Percentiles rank a stretch among this genome's conserved stretches.
Evolutionary conservation across 164 flowering plant species (phyloP).

Genomic region (Platanus orientalis): DNA sequence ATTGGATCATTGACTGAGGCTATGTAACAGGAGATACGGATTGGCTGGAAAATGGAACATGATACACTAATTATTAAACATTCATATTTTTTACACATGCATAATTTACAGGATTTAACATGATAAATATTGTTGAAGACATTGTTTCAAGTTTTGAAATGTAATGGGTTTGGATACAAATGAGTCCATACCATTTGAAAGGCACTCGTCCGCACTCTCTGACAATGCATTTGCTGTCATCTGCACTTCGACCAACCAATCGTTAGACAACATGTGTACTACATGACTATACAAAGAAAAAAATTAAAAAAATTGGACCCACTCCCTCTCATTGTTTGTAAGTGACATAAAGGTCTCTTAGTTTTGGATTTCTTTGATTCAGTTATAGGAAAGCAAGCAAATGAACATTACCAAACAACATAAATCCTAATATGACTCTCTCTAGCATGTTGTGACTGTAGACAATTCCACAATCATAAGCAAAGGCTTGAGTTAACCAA

Average conservation of each 20-base stretch:
- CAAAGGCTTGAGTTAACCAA: too few species aligned
- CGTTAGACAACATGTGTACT: background rate
- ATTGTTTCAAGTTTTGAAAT: conserved; percentile 66
- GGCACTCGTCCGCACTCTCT: conserved; percentile 90
- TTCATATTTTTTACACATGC: conserved; percentile 54
- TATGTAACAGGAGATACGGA: background rate
- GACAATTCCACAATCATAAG: too few species aligned
- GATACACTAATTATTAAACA: conserved; percentile 62
- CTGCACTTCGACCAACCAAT: conserved; percentile 55
- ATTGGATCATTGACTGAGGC: background rate
- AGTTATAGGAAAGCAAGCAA: too few species aligned
- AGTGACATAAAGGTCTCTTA: too few species aligned
- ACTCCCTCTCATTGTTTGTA: too few species aligned
- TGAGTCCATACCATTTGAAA: conserved; percentile 93
- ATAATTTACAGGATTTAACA: conserved; percentile 35
- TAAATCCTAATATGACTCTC: too few species aligned
- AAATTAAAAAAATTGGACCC: too few species aligned
- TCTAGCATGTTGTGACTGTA: too few species aligned
- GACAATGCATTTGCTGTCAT: conserved; percentile 90
- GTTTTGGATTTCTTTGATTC: too few species aligned
- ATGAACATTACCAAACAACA: too few species aligned
- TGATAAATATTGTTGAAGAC: conserved; percentile 56
- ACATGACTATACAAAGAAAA: background rate
- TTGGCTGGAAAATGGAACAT: conserved; percentile 13
- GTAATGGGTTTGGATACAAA: conserved; percentile 91